Evolutionary conservation across 148 eudicot species (phyloP), one percentile per base, ranked within the genome.

Genomic region (Bassia scoparia): DNA sequence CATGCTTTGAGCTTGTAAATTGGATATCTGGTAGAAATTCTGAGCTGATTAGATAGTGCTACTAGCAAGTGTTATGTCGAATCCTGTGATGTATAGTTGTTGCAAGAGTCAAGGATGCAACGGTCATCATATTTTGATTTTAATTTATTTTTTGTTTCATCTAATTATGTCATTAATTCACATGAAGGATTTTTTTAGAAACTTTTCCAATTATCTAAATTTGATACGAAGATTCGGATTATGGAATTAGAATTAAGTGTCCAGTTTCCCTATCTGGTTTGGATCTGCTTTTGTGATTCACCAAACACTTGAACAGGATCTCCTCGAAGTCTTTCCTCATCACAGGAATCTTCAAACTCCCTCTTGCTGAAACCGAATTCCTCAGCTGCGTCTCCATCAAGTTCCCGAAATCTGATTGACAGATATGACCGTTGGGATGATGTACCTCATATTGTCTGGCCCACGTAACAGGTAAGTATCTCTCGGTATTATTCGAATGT

Each of bases 261-360:
- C 61, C 54, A 59, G 46, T 49, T 69, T 50, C 49, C 33, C 17
- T 34, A 31, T 61, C 78, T 30, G 54, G 66, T 75, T 56, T 67
- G 50, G 31, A 67, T 12, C 14, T 76, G 35, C 52, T 37, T 37
- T 68, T 76, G 30, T 62, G 50, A 34, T 52, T 30, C 30, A 74
- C 74, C 23, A 70, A 37, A 66, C 79, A 76, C 55, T 70, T 76
- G 23, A 3, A 7, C 74, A 76, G 63, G 35, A 70, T 52, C 63
- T 76, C 74, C 63, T 70, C 69, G 30, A 76, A 76, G 5, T 52
- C 79, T 12, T n/a, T 76, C 79, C 24, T 61, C 74, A 1, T 70
- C 79, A 50, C 79, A 76, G 38, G 74, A 30, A 76, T 61, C 79
- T 70, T 76, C 74, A 76, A 27, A 61, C 79, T 21, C 74, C 79